Evolutionary conservation across 1,284 basidiomycete genomes (phyloP).

Genomic region (Tilletia horrida): DNA sequence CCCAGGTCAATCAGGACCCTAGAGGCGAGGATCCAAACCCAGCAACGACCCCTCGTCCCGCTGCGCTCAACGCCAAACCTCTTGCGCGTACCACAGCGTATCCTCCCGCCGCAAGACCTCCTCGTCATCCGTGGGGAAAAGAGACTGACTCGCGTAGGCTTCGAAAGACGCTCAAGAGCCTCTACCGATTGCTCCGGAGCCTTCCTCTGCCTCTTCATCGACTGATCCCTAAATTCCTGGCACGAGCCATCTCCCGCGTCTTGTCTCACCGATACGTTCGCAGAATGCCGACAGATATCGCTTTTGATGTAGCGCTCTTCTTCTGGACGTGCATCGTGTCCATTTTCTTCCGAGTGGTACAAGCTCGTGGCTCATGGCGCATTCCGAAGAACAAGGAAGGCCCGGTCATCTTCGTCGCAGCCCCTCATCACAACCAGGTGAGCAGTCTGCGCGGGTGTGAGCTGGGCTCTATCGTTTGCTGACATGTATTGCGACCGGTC

Average conservation of each 20-base stretch:
- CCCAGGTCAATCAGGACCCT: neutral
- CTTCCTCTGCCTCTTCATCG: constrained; percentile 46
- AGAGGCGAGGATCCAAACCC: neutral
- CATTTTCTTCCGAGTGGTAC: constrained; percentile 94
- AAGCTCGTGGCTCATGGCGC: constrained; percentile 85
- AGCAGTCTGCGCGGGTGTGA: constrained; percentile 30
- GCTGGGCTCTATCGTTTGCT: neutral
- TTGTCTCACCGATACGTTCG: constrained; percentile 36
- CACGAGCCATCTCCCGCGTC: constrained; percentile 36
- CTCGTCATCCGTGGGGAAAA: constrained; percentile 15
- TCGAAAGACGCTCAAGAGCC: constrained; percentile 13
- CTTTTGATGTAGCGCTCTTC: constrained; percentile 55
- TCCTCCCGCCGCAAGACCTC: neutral
- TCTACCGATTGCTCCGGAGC: constrained; percentile 13
- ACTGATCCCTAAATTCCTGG: constrained; percentile 40
- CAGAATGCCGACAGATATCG: constrained; percentile 48
- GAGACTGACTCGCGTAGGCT: constrained; percentile 3
- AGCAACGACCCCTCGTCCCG: neutral
- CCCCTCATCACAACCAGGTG: constrained; percentile 93
- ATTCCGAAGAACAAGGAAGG: constrained; percentile 71
- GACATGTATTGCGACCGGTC: neutral
- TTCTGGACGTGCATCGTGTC: constrained; percentile 75
- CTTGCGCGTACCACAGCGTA: constrained; percentile 1
- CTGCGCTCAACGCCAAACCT: constrained; percentile 1
- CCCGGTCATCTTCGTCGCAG: constrained; percentile 92